Evolutionary conservation across 495 filamentous ascomycete species (phyloP).

Genomic region (Physcia stellaris): DNA sequence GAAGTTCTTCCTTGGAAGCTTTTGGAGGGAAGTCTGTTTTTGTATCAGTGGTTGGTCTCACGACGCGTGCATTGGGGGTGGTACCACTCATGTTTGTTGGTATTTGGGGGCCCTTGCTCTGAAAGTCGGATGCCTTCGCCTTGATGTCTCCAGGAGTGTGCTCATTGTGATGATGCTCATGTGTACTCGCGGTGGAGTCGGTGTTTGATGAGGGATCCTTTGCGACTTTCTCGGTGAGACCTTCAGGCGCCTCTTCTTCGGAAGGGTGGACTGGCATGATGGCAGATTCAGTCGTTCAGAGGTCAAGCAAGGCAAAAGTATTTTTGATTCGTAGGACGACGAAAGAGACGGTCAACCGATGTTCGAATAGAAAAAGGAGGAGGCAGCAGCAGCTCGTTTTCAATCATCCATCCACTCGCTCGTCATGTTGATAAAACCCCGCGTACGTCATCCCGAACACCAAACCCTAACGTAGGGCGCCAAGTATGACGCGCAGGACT

Average conservation of each 20-base stretch:
- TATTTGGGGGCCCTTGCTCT: constrained; percentile 33
- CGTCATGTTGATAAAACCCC: constrained; percentile 5
- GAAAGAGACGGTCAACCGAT: too few species aligned
- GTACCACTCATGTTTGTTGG: constrained; percentile 24
- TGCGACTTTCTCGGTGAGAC: constrained; percentile 19
- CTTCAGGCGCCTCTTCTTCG: constrained; percentile 24
- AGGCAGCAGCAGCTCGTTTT: too few species aligned
- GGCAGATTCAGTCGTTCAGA: too few species aligned
- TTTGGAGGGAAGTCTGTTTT: constrained; percentile 37
- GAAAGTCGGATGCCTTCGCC: constrained; percentile 22
- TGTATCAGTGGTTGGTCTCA: background rate
- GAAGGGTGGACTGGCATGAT: constrained; percentile 27
- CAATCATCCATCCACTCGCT: constrained; percentile 9
- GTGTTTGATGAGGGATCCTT: constrained; percentile 19
- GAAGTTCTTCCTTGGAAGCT: constrained; percentile 52
- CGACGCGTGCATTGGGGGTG: background rate
- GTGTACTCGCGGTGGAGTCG: constrained; percentile 17
- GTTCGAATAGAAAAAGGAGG: too few species aligned
- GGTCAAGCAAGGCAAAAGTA: too few species aligned
- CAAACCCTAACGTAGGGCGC: too few species aligned
- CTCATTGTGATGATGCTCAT: constrained; percentile 14
- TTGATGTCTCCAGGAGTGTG: constrained; percentile 17
- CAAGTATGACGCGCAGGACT: too few species aligned
- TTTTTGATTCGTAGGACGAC: too few species aligned
- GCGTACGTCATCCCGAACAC: too few species aligned